Base-by-base conservation (phyloP, 176 grass and related monocot species). In the Carex myosuroides region DNA sequence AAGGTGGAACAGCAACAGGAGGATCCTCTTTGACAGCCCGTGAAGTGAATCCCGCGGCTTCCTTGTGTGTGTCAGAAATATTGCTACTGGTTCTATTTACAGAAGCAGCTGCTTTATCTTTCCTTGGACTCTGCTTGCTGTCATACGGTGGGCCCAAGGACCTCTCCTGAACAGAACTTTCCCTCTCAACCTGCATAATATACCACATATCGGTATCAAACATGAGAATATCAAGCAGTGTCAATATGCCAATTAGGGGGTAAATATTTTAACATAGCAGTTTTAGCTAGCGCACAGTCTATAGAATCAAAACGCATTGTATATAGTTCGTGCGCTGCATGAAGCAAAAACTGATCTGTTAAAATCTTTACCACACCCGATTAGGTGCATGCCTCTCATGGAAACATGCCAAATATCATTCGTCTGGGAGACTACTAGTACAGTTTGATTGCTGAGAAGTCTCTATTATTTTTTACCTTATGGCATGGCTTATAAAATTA, bases 141-240 rank as follows among this genome's bases (percentile, higher is more conserved):
- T 72, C 64, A 70, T 62, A 39, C 52, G 55, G 42, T 78, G 91
- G 72, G 52, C 85, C 80, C 48, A 57, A 82, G 78, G 80, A 86
- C 87, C 76, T 81, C 13, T 32, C 83, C 29, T 8, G 42, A 83
- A 81, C 75, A 76, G 82, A 88, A 89, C 86, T 87, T 75, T 90
- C 88, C 69, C 24, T 86, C 65, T 79, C 87, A 73, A 69, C 76
- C 91, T 90, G 84, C 29, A 71, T 79, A 48, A 56, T 72, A 50
- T 75, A 61, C 14, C 50, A 57, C 2, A 57, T 78, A 22, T 16
- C 1, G 33, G 73, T 17, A 30, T 56, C 7, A 32, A 77, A 33
- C 20, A 54, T 56, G 4, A 56, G 22, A 56, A 77, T 50, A 56
- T 24, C 73, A 32, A n/a, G 24, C 50, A 77, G 2, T 56, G 12